These are phyloP conservation scores for Fonsecaea monophora DNA, from an alignment of 2,329 filamentous ascomycete species.

Conservation along the genomic window DNA sequence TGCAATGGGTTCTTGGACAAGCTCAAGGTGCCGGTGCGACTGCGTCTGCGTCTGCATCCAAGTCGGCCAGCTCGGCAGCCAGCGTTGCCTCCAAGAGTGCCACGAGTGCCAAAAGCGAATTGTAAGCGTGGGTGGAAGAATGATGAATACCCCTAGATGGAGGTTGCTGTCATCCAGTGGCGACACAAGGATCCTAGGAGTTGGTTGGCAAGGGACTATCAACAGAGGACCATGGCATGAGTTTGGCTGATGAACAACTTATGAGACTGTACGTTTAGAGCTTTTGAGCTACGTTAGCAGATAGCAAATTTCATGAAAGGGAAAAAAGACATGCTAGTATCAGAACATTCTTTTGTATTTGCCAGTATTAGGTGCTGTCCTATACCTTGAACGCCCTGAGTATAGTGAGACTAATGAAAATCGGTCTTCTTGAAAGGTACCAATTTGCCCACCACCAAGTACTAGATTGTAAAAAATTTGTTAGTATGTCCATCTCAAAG, in stretches of 20 bases:
- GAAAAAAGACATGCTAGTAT: slow-evolving; percentile 20
- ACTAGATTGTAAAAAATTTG: slow-evolving; percentile 50
- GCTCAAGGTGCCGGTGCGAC: slow-evolving; percentile 42
- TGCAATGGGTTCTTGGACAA: slow-evolving; percentile 58
- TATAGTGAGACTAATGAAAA: slow-evolving; percentile 29
- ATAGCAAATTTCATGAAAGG: slow-evolving; percentile 14
- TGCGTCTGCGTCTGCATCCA: slow-evolving; percentile 48
- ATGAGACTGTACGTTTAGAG: slow-evolving; percentile 33
- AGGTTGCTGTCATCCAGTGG: slow-evolving; percentile 1
- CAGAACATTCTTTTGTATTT: slow-evolving; percentile 1
- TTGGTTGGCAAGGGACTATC: slow-evolving; percentile 13
- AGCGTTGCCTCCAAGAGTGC: slow-evolving; percentile 33
- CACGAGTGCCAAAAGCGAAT: slow-evolving; percentile 32
- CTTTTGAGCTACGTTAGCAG: slow-evolving; percentile 35
- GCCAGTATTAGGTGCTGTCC: background rate
- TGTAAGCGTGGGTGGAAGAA: slow-evolving; percentile 25
- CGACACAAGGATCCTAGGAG: background rate
- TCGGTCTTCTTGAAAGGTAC: slow-evolving; percentile 66
- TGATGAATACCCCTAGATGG: slow-evolving; percentile 18
- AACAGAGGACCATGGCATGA: slow-evolving; percentile 12
- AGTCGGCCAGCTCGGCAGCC: slow-evolving; percentile 35
- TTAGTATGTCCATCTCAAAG: background rate
- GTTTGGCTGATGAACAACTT: slow-evolving; percentile 13
- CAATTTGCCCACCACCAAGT: slow-evolving; percentile 88
- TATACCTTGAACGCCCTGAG: background rate